These are phyloP conservation scores for Claviceps citrina DNA, from an alignment of 2,329 filamentous ascomycete genomes.

Conservation along the genomic window DNA sequence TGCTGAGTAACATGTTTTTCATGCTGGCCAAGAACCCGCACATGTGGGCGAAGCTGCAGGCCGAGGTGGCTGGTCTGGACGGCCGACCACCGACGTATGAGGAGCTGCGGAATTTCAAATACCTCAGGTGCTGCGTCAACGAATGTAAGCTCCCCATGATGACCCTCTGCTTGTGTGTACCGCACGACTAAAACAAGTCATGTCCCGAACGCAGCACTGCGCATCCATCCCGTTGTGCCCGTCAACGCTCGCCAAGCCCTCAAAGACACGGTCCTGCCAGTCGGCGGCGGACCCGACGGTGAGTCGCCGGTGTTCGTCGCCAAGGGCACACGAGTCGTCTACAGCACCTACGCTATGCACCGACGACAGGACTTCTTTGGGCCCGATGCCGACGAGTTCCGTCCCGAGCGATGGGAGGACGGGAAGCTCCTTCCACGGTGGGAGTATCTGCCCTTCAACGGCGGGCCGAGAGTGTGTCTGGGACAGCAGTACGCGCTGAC, in stretches of 20 bases:
- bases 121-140: slow-evolving; percentile 11
- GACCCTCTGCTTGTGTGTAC: too few relatives aligned
- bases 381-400: slow-evolving; percentile 23
- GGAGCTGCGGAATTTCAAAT: slow-evolving; percentile 10
- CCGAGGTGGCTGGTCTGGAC: slow-evolving; percentile 2
- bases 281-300: slow-evolving; percentile 33
- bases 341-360: slow-evolving; percentile 27
- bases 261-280: slow-evolving; percentile 32
- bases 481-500: slow-evolving; percentile 13
- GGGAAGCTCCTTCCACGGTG: slow-evolving; percentile 19
- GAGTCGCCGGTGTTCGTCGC: slow-evolving; percentile 30
- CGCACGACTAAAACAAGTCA: too few relatives aligned
- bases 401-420: slow-evolving; percentile 25
- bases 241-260: slow-evolving; percentile 30
- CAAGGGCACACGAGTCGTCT: slow-evolving; percentile 27
- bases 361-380: slow-evolving; percentile 23
- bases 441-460: slow-evolving; percentile 32
- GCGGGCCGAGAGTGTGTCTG: slow-evolving; percentile 28
- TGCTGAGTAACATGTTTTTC: slow-evolving; percentile 33
- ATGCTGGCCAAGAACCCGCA: slow-evolving; percentile 19
- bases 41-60: neutral
- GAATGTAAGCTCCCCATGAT: slow-evolving; percentile 9
- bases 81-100: slow-evolving; percentile 10
- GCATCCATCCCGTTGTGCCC: slow-evolving; percentile 32
- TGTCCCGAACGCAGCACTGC: slow-evolving; percentile 21